These are phyloP conservation scores for Kalmusia sp. DNA, from an alignment of 2,329 filamentous ascomycete species.

Conservation along the genomic window DNA sequence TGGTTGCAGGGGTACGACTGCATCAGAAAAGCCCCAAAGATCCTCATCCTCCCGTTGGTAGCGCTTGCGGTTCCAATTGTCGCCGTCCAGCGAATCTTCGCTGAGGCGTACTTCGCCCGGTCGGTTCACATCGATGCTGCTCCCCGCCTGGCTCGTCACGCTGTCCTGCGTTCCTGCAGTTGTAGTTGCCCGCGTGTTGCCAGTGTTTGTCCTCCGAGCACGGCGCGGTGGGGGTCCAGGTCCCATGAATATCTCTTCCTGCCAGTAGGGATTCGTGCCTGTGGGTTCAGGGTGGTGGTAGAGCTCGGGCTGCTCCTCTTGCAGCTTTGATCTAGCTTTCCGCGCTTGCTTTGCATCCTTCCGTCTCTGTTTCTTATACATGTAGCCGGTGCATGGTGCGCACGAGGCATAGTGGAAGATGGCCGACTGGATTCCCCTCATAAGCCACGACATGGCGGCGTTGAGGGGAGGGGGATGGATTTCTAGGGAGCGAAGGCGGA, in stretches of 20 bases:
- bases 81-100: constrained; percentile 46
- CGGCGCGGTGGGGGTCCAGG: constrained; percentile 72
- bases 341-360: constrained; percentile 73
- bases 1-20: constrained; percentile 38
- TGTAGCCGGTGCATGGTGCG: constrained; percentile 76
- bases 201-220: constrained; percentile 63
- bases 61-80: constrained; percentile 76
- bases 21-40: constrained; percentile 74
- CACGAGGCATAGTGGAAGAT: constrained; percentile 81
- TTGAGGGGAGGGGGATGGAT: not conserved
- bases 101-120: constrained; percentile 33
- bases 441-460: constrained; percentile 46
- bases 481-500: constrained; percentile 1
- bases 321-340: constrained; percentile 68
- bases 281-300: constrained; percentile 85
- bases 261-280: constrained; percentile 88
- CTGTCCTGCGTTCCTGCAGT: constrained; percentile 61
- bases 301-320: constrained; percentile 72
- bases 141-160: constrained; percentile 53
- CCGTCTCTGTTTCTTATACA: constrained; percentile 73
- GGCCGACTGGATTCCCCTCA: constrained; percentile 71
- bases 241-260: constrained; percentile 83
- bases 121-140: constrained; percentile 44
- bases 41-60: constrained; percentile 90
- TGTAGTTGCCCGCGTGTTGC: constrained; percentile 63